Conservation (phyloP, 371 early-diverging fungal genomes). For the Coemansia sp. region DNA sequence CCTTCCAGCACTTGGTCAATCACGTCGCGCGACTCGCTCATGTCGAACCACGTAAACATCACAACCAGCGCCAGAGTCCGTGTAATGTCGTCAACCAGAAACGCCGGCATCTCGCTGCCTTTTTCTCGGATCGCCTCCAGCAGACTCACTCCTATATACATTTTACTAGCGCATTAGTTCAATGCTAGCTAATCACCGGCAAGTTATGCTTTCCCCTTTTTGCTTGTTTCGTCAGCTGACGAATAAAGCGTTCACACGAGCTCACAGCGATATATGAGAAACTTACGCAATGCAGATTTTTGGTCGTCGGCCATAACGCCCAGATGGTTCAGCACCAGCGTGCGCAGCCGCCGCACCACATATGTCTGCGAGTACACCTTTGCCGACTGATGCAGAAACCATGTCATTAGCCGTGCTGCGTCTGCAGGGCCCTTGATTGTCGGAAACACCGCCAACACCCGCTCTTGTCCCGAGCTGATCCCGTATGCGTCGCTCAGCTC, state of each 20-base stretch:
- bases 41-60: slow-evolving; percentile 79
- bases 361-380: slow-evolving; percentile 74
- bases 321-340: slow-evolving; percentile 71
- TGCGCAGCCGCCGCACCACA: slow-evolving; percentile 65
- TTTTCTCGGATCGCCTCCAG: slow-evolving; percentile 66
- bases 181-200: slow-evolving; percentile 2
- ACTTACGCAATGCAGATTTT: slow-evolving; percentile 68
- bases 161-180: background rate
- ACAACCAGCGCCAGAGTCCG: slow-evolving; percentile 74
- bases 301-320: slow-evolving; percentile 61
- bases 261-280: background rate
- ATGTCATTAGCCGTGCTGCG: slow-evolving; percentile 65
- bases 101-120: slow-evolving; percentile 64
- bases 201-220: background rate
- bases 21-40: slow-evolving; percentile 65
- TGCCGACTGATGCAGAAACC: slow-evolving; percentile 68
- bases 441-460: slow-evolving; percentile 53
- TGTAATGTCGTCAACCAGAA: slow-evolving; percentile 65
- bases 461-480: slow-evolving; percentile 31
- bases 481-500: slow-evolving; percentile 52
- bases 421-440: slow-evolving; percentile 67
- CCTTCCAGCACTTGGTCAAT: slow-evolving; percentile 62
- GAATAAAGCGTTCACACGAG: background rate
- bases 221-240: background rate
- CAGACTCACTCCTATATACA: slow-evolving; percentile 57